Conservation (phyloP, 805 yeast genomes). For the Ogataea thermomethanolica region DNA sequence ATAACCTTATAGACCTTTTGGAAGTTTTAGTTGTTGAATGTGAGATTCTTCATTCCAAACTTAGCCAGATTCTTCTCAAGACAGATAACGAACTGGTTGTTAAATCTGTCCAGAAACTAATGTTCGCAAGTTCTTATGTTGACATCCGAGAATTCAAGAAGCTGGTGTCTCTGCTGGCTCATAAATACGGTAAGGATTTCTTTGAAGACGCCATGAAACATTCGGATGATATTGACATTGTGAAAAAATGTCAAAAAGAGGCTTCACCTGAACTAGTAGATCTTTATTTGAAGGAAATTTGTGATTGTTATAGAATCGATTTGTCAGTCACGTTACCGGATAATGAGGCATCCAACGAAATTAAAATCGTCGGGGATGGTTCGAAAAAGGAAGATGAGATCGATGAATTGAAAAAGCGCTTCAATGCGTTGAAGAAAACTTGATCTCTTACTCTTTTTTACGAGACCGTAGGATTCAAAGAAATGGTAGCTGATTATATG, state of each 20-base stretch:
- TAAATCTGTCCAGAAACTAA: conserved; percentile 16
- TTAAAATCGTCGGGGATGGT: conserved; percentile 3
- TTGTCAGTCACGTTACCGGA: conserved; percentile 18
- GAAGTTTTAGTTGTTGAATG: conserved; percentile 25
- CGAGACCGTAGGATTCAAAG: too few species aligned
- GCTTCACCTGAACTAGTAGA: conserved; percentile 27
- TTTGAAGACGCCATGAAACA: conserved; percentile 19
- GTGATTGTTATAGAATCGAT: conserved; percentile 29
- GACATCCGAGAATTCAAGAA: conserved; percentile 25
- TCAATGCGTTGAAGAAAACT: conserved; percentile 44
- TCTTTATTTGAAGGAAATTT: conserved; percentile 28
- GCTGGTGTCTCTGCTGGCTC: conserved; percentile 20
- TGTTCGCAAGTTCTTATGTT: conserved; percentile 20
- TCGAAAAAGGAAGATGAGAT: conserved; percentile 17
- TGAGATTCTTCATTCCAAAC: conserved; percentile 22
- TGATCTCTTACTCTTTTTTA: conserved; percentile 3
- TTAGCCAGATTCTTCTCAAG: conserved; percentile 15
- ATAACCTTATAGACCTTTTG: conserved; percentile 23
- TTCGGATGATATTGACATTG: conserved; percentile 18
- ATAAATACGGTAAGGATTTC: conserved; percentile 23
- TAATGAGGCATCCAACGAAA: conserved; percentile 10
- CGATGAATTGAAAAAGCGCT: conserved; percentile 31
- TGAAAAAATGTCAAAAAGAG: conserved; percentile 27
- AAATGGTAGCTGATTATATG: too few species aligned
- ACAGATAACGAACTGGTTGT: conserved; percentile 18